Evolutionary conservation across 768 basidiomycete genomes (phyloP).

Genomic region (Clathrus columnatus): DNA sequence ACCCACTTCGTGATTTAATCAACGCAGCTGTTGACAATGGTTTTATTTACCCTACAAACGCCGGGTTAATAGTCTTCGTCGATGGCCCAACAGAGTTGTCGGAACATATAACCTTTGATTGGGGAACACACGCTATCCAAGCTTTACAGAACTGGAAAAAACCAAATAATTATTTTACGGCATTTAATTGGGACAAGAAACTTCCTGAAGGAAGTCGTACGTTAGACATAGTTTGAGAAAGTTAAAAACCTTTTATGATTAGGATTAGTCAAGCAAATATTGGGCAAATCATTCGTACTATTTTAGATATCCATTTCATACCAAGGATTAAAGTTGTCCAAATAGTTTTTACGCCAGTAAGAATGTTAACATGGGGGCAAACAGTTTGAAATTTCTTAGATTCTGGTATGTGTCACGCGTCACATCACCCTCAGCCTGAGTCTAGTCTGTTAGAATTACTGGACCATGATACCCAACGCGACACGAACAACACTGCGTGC

Average conservation of each 20-base stretch:
- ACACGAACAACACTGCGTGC: background rate
- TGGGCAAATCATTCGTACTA: background rate
- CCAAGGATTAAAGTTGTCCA: too few species aligned
- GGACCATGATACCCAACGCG: background rate
- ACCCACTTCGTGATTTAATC: conserved; percentile 73
- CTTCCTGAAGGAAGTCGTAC: background rate
- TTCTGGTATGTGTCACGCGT: too few species aligned
- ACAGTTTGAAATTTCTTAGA: too few species aligned
- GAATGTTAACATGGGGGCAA: too few species aligned
- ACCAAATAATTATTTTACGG: conserved; percentile 4
- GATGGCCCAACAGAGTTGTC: conserved; percentile 52
- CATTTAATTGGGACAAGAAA: conserved; percentile 10
- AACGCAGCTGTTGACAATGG: conserved; percentile 55
- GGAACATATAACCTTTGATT: conserved; percentile 58
- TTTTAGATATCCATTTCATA: too few species aligned
- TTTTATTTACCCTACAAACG: conserved; percentile 61
- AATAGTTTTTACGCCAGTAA: too few species aligned
- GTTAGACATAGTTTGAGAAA: background rate
- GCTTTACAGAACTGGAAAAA: conserved; percentile 55
- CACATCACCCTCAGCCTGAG: too few species aligned
- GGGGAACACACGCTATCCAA: conserved; percentile 63
- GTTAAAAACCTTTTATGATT: background rate
- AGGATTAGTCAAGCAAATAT: too few species aligned
- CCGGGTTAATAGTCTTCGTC: conserved; percentile 60
- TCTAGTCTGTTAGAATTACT: too few species aligned